A percentile compares a stretch with the other conserved stretches of the same genome.
Evolutionary conservation across 441 rosid genomes (phyloP).

Genomic region (Jatropha podagrica): DNA sequence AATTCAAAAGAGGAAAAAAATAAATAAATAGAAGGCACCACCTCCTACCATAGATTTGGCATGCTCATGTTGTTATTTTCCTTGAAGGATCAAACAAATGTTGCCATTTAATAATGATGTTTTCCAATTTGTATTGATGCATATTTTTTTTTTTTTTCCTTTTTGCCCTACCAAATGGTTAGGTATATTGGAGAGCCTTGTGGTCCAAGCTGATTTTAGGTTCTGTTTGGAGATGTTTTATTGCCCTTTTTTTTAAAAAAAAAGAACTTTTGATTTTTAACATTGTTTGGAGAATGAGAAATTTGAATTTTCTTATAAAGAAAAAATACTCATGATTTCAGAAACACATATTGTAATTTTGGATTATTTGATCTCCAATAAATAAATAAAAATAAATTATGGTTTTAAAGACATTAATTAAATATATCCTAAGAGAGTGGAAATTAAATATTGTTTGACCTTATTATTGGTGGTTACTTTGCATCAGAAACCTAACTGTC

Average conservation of each 20-base stretch:
- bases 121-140: constrained; percentile 3
- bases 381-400: no score
- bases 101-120: constrained; percentile 5
- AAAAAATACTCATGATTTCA: no score
- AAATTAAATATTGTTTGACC: constrained; percentile 16
- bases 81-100: neutral
- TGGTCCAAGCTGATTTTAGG: neutral
- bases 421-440: neutral
- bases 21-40: neutral
- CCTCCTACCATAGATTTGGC: neutral
- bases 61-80: neutral
- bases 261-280: no score
- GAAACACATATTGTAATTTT: no score
- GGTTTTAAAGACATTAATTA: no score
- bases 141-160: neutral
- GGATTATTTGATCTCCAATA: no score
- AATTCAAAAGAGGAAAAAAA: neutral
- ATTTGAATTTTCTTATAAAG: no score
- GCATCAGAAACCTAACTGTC: constrained; percentile 13
- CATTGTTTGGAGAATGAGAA: no score
- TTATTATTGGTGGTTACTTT: constrained; percentile 1
- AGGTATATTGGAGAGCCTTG: neutral
- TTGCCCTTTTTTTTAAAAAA: neutral
- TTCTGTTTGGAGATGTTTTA: neutral
- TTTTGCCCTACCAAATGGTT: constrained; percentile 14